These are phyloP conservation scores for Fusarium sp. DNA, from an alignment of 2,329 filamentous ascomycete genomes.

Conservation along the genomic window DNA sequence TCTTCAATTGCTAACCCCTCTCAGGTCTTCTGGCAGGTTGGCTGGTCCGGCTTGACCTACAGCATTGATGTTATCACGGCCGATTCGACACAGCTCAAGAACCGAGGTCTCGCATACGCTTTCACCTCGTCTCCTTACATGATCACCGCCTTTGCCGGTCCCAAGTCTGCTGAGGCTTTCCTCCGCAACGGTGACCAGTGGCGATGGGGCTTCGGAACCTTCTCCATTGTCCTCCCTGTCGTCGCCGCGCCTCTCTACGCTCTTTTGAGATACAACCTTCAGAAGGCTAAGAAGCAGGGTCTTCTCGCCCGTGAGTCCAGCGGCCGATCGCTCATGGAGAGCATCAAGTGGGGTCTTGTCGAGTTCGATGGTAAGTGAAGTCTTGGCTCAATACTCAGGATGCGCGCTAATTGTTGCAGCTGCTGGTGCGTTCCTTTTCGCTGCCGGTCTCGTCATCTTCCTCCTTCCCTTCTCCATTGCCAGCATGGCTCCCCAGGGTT, in stretches of 20 bases:
- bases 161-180: conserved; percentile 42
- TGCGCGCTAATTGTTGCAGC: conserved; percentile 54
- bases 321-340: conserved; percentile 58
- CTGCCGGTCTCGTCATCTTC: conserved; percentile 62
- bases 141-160: conserved; percentile 57
- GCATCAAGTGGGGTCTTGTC: conserved; percentile 47
- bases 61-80: conserved; percentile 72
- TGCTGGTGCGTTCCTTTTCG: conserved; percentile 63
- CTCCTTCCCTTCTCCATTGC: conserved; percentile 69
- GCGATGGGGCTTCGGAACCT: conserved; percentile 65
- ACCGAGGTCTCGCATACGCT: conserved; percentile 53
- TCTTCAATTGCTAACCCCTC: neutral
- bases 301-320: conserved; percentile 52
- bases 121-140: conserved; percentile 57
- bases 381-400: conserved; percentile 23
- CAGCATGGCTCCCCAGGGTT: conserved; percentile 54
- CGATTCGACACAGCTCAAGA: conserved; percentile 64
- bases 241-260: conserved; percentile 68
- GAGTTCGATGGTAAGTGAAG: conserved; percentile 45
- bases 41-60: conserved; percentile 70
- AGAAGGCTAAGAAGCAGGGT: conserved; percentile 65
- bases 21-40: conserved; percentile 70
- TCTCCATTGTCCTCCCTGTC: conserved; percentile 71
- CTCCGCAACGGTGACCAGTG: conserved; percentile 36
- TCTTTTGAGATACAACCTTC: conserved; percentile 65